phyloP scores from a whole-genome alignment of 2,329 filamentous ascomycete genomes.

The Ophiosphaerella narmari region DNA sequence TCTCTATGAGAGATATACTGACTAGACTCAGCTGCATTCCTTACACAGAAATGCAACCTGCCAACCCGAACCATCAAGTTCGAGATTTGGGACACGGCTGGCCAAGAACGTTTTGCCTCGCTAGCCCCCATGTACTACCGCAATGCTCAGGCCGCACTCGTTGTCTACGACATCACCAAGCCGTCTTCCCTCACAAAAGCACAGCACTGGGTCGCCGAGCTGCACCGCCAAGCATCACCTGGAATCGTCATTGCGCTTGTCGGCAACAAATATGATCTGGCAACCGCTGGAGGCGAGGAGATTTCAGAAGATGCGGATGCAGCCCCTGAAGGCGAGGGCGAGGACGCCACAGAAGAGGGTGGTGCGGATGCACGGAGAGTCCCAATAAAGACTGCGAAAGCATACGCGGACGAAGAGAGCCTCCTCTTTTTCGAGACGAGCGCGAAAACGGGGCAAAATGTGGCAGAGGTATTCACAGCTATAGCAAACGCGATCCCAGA shows the following conservation, averaged over 20 bases:
- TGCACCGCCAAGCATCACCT: slow-evolving; percentile 92
- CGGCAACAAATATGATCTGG: slow-evolving; percentile 86
- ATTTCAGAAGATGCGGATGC: slow-evolving; percentile 57
- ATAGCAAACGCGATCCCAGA: slow-evolving; percentile 98
- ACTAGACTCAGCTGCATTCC: slow-evolving; percentile 74
- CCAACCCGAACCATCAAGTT: slow-evolving; percentile 76
- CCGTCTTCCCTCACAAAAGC: slow-evolving; percentile 93
- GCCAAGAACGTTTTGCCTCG: slow-evolving; percentile 95
- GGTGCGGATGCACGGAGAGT: slow-evolving; percentile 82
- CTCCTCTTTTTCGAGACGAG: slow-evolving; percentile 97
- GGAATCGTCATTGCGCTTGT: slow-evolving; percentile 97
- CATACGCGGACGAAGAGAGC: slow-evolving; percentile 92
- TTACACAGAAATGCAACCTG: slow-evolving; percentile 98
- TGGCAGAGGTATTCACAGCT: slow-evolving; percentile 94
- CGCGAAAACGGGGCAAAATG: slow-evolving; percentile 93
- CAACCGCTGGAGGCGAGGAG: slow-evolving; percentile 49
- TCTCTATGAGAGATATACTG: slow-evolving; percentile 4
- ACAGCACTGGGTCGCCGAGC: slow-evolving; percentile 97
- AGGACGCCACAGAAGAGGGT: slow-evolving; percentile 60
- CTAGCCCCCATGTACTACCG: slow-evolving; percentile 99
- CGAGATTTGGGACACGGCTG: slow-evolving; percentile 94
- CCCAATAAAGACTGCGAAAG: slow-evolving; percentile 85
- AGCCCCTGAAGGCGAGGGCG: slow-evolving; percentile 55
- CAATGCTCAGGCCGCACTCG: slow-evolving; percentile 95
- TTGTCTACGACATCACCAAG: slow-evolving; percentile 98